Evolutionary conservation across 441 rosid genomes (phyloP), one percentile per base, ranked within the genome.

Genomic region (Viola pubescens): DNA sequence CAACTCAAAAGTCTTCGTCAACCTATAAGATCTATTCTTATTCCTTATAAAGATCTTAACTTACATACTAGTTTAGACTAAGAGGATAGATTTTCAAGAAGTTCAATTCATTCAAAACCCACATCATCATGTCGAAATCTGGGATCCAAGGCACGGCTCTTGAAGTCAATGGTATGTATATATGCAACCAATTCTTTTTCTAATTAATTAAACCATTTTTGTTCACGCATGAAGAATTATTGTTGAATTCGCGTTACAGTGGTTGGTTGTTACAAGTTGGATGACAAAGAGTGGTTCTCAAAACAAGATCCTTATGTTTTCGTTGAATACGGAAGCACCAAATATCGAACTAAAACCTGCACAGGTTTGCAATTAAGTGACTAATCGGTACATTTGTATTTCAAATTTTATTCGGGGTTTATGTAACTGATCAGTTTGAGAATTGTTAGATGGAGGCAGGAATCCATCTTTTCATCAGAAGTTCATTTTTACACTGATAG

Each of bases 221-320:
- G 34, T 26, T 26, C 34, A 26, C 34, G 3, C 3, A 26, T 26
- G 34, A 26, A 26, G 34, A 26, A 26, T 26, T 26, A 2, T 26
- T 26, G 34, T n/a, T 37, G 6, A 48, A 9, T 58, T 48, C 38
- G 4, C 13, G 2, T 26, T 57, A 48, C 65, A 81, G 84, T 79
- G 9, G 67, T 79, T 19, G 71, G 77, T 47, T 83, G 88, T 59
- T 38, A 49, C 60, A 83, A 78, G 51, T 58, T 80, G 81, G 73
- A 75, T 8, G 85, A 81, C 51, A 83, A 62, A 14, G 88, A 83
- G 57, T 83, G 85, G 88, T 60, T 81, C 44, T 77, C 85, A 11
- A 73, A 77, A 59, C 88, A 79, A 74, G 84, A 83, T 47, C 83
- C 88, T 39, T 83, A 75, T 56, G 78, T 73, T 34, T 66, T 72